phyloP scores from a whole-genome alignment of 805 yeast genomes.

The Cyberlindnera bimundalis region DNA sequence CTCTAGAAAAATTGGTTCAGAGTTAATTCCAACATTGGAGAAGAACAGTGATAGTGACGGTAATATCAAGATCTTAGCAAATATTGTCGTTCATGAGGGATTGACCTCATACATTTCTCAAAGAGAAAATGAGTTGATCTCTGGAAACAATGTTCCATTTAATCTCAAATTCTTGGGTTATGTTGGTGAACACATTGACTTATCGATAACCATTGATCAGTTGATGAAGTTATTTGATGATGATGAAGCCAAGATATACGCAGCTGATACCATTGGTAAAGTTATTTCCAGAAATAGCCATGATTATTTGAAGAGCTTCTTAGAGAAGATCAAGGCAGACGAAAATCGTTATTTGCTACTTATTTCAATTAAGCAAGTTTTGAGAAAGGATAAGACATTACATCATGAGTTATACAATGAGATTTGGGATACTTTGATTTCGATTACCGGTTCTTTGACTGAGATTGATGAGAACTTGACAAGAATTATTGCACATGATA shows the following conservation, averaged over 20 bases:
- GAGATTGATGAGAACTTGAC: slow-evolving; percentile 25
- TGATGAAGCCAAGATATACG: slow-evolving; percentile 39
- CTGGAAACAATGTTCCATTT: slow-evolving; percentile 29
- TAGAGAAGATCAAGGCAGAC: slow-evolving; percentile 28
- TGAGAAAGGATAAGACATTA: slow-evolving; percentile 22
- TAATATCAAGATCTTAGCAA: slow-evolving; percentile 25
- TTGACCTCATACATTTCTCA: slow-evolving; percentile 21
- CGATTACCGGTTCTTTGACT: slow-evolving; percentile 4
- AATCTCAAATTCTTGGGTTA: slow-evolving; percentile 47
- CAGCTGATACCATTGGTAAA: slow-evolving; percentile 53
- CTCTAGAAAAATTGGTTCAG: slow-evolving; percentile 26
- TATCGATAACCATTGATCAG: slow-evolving; percentile 35
- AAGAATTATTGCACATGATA: slow-evolving; percentile 23
- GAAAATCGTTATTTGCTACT: slow-evolving; percentile 29
- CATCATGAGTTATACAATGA: slow-evolving; percentile 24
- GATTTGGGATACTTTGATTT: slow-evolving; percentile 29
- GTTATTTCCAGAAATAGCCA: slow-evolving; percentile 39
- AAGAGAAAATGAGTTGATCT: slow-evolving; percentile 21
- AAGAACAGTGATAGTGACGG: slow-evolving; percentile 16
- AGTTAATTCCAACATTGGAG: slow-evolving; percentile 26
- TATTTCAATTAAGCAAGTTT: slow-evolving; percentile 31
- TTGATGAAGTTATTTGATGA: slow-evolving; percentile 34
- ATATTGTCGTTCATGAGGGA: slow-evolving; percentile 24
- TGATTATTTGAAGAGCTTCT: slow-evolving; percentile 36
- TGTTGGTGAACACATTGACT: slow-evolving; percentile 36